Percentiles rank a stretch among this genome's conserved stretches.
These are phyloP conservation scores for Saturnispora serradocipensis DNA, from an alignment of 805 yeast genomes.

Conservation along the genomic window DNA sequence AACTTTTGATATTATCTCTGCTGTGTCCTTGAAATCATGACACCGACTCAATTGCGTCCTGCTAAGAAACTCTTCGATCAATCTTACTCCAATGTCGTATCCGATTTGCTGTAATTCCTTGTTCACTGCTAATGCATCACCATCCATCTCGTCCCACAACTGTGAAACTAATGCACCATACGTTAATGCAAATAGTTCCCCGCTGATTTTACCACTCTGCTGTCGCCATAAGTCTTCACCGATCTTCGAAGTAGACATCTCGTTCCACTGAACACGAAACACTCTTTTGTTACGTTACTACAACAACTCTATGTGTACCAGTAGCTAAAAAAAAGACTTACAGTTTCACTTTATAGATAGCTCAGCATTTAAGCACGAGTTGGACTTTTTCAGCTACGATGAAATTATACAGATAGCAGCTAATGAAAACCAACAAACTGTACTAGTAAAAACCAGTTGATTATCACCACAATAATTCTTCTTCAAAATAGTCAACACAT, in stretches of 20 bases:
- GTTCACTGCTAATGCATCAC: constrained; percentile 73
- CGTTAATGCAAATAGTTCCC: constrained; percentile 88
- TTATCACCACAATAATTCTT: constrained; percentile 29
- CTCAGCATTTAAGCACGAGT: background rate
- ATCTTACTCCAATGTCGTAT: constrained; percentile 80
- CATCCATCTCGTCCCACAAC: constrained; percentile 70
- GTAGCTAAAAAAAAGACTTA: background rate
- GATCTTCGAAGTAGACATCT: constrained; percentile 23
- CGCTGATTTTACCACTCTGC: constrained; percentile 78
- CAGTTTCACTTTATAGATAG: background rate
- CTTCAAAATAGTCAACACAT: constrained; percentile 30
- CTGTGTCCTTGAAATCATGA: constrained; percentile 68
- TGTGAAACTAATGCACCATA: constrained; percentile 93
- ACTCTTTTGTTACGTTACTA: background rate
- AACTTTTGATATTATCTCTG: constrained; percentile 74
- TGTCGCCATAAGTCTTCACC: constrained; percentile 93
- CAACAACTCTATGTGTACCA: background rate
- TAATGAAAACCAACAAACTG: too few species aligned
- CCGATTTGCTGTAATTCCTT: constrained; percentile 88
- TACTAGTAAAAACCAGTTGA: too few species aligned
- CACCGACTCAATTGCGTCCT: constrained; percentile 83
- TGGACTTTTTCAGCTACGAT: background rate
- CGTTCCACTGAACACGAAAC: too few species aligned
- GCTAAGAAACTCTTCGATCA: constrained; percentile 89
- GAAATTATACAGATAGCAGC: too few species aligned